Evolutionary conservation across 176 grass and related monocot genomes (phyloP).

Genomic region (Ananas comosus): DNA sequence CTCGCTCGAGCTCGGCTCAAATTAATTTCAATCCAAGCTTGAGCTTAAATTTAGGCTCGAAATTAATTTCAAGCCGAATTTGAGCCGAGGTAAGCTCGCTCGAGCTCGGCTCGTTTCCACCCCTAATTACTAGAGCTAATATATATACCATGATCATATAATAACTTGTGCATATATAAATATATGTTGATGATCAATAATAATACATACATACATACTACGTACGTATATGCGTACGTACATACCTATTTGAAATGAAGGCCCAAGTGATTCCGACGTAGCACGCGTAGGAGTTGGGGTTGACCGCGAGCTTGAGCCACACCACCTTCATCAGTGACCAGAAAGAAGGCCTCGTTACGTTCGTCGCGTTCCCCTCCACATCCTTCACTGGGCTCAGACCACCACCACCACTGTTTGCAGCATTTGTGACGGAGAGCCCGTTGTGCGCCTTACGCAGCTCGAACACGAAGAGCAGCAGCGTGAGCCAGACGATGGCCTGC

Average conservation of each 20-base stretch:
- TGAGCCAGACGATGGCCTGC: slow-evolving; percentile 70
- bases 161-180: too few species aligned
- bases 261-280: slow-evolving; percentile 80
- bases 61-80: too few species aligned
- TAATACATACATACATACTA: not conserved
- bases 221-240: not conserved
- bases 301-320: slow-evolving; percentile 65
- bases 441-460: slow-evolving; percentile 67
- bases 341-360: slow-evolving; percentile 30
- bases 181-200: too few species aligned
- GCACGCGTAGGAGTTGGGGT: slow-evolving; percentile 78
- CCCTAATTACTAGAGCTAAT: too few species aligned
- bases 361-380: not conserved
- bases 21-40: too few species aligned
- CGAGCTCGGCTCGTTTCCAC: too few species aligned
- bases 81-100: too few species aligned
- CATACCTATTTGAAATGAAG: slow-evolving; percentile 56
- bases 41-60: too few species aligned
- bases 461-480: slow-evolving; percentile 70
- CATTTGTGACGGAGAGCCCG: slow-evolving; percentile 23
- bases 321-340: slow-evolving; percentile 66
- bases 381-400: not conserved
- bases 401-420: not conserved
- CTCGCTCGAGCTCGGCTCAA: too few species aligned
- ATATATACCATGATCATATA: too few species aligned